Conservation (phyloP, 129 eudicot species). For the Pulicaria dysenterica region DNA sequence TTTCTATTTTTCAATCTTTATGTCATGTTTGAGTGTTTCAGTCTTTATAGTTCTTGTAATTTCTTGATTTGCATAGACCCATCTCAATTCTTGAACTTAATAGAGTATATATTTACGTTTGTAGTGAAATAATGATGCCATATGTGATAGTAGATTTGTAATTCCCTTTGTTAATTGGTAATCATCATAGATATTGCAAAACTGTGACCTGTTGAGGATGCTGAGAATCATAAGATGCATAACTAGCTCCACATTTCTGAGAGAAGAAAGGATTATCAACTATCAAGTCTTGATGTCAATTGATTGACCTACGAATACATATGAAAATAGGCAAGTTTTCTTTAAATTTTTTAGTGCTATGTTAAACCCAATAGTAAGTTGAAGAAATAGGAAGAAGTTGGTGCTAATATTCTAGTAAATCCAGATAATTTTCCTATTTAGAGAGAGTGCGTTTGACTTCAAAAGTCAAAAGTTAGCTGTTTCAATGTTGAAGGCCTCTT, state of each 20-base stretch:
- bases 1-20: constrained; percentile 4
- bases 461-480: neutral
- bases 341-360: neutral
- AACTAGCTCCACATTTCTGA: neutral
- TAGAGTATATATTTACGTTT: neutral
- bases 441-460: neutral
- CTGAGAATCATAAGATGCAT: neutral
- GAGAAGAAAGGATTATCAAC: neutral
- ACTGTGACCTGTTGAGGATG: neutral
- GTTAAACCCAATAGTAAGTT: neutral
- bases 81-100: constrained; percentile 14
- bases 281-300: constrained; percentile 14
- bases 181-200: neutral
- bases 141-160: constrained; percentile 20
- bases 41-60: constrained; percentile 20
- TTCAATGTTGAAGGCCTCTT: neutral
- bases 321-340: neutral
- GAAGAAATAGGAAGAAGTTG: constrained; percentile 5
- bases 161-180: neutral
- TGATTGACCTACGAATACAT: constrained; percentile 1
- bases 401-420: neutral
- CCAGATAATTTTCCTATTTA: neutral
- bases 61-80: constrained; percentile 27
- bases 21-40: neutral
- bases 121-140: constrained; percentile 10